Percentiles rank a stretch among this genome's conserved stretches.
Conservation (phyloP, 2,329 filamentous ascomycete species). For the Penicillium sp. region DNA sequence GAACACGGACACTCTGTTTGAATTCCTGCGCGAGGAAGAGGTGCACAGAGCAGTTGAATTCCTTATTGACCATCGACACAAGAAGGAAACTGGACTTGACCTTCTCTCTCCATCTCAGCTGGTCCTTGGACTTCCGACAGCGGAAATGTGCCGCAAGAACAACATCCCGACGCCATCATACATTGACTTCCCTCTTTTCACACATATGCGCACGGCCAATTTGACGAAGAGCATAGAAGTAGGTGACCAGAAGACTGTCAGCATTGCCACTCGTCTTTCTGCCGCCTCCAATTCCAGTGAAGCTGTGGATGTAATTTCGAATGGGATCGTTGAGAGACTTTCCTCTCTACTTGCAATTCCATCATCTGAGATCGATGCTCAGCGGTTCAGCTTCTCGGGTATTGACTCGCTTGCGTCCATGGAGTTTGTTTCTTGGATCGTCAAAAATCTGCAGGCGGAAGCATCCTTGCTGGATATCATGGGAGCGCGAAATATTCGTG, state of each 20-base stretch:
- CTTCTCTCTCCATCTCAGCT: slow-evolving; percentile 8
- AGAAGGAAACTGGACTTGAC: not conserved
- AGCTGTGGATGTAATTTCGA: slow-evolving; percentile 11
- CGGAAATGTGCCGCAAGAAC: slow-evolving; percentile 19
- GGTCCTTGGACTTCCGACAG: slow-evolving; percentile 20
- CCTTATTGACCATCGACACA: slow-evolving; percentile 10
- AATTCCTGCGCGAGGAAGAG: slow-evolving; percentile 25
- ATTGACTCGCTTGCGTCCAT: slow-evolving; percentile 34
- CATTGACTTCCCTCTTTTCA: slow-evolving; percentile 29
- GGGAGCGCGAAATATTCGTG: slow-evolving; percentile 19
- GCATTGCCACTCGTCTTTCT: slow-evolving; percentile 8
- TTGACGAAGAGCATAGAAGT: not conserved
- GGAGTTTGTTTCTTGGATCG: slow-evolving; percentile 33
- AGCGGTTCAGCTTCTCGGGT: slow-evolving; percentile 22
- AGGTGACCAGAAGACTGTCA: slow-evolving; percentile 6
- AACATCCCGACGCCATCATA: slow-evolving; percentile 21
- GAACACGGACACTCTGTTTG: slow-evolving; percentile 17
- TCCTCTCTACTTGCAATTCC: slow-evolving; percentile 26
- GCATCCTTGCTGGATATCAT: slow-evolving; percentile 24
- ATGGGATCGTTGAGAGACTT: slow-evolving; percentile 17
- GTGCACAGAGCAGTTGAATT: slow-evolving; percentile 22
- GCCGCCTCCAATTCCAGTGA: not conserved
- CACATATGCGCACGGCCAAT: slow-evolving; percentile 9
- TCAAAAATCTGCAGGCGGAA: slow-evolving; percentile 29
- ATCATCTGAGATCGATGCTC: slow-evolving; percentile 25